These are phyloP conservation scores for Xylariaceae sp. DNA, from an alignment of 2,329 filamentous ascomycete species.

Conservation along the genomic window DNA sequence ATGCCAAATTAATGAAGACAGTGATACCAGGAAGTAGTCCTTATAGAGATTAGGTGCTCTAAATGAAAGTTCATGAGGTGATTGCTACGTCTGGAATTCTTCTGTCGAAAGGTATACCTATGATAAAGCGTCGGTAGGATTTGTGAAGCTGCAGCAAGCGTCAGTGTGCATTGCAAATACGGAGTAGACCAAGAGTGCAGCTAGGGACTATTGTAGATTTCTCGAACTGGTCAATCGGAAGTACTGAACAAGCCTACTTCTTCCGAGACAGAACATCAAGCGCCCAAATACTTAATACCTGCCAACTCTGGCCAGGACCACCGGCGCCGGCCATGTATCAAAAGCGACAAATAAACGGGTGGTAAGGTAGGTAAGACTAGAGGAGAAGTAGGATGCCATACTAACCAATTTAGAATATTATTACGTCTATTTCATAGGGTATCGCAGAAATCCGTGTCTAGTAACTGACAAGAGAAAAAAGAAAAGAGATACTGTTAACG, in stretches of 20 bases:
- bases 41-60: conserved; percentile 5
- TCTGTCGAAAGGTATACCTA: conserved; percentile 6
- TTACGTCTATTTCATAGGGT: conserved; percentile 44
- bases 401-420: conserved; percentile 39
- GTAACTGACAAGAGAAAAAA: conserved; percentile 31
- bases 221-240: background rate
- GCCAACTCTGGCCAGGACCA: background rate
- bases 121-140: conserved; percentile 4
- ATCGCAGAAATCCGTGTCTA: conserved; percentile 42
- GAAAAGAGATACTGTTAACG: conserved; percentile 30
- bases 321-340: background rate
- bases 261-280: background rate
- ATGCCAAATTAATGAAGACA: conserved; percentile 2
- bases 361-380: background rate
- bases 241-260: background rate
- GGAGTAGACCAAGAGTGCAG: background rate
- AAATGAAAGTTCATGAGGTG: conserved; percentile 3
- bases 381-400: conserved; percentile 26
- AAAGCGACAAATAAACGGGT: background rate
- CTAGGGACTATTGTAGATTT: too few species aligned
- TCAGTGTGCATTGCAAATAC: conserved; percentile 2
- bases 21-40: background rate
- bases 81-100: too few species aligned
- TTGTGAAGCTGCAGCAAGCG: conserved; percentile 13
- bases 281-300: conserved; percentile 4